Evolutionary conservation across 306 rosid genomes (phyloP).

Genomic region (Pueraria montana): DNA sequence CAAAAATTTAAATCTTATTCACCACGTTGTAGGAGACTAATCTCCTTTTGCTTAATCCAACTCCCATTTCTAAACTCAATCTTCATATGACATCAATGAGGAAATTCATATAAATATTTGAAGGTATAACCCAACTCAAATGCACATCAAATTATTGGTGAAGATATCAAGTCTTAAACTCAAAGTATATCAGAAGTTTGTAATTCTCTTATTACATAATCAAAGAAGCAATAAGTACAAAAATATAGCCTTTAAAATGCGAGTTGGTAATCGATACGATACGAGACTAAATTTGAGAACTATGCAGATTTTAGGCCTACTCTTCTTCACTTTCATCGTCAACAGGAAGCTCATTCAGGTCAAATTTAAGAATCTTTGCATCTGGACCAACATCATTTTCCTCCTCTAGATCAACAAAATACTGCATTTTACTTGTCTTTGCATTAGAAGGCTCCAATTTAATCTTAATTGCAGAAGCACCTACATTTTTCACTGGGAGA

Average conservation of each 20-base stretch:
- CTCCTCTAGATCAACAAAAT: background rate
- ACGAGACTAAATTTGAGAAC: too few relatives aligned
- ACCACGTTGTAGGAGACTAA: too few relatives aligned
- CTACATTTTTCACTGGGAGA: background rate
- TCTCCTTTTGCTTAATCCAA: too few relatives aligned
- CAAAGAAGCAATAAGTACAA: background rate
- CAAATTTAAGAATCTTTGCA: background rate
- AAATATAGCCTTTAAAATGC: background rate
- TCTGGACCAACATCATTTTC: too few relatives aligned
- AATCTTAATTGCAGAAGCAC: background rate
- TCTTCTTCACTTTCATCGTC: background rate
- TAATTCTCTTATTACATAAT: background rate
- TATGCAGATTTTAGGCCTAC: background rate
- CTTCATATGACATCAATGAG: background rate
- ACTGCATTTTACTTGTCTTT: background rate
- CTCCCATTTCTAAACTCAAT: too few relatives aligned
- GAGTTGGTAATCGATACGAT: background rate
- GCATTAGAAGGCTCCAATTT: background rate
- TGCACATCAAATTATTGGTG: background rate
- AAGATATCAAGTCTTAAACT: background rate
- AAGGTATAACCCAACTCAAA: background rate
- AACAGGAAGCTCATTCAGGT: slow-evolving; percentile 37
- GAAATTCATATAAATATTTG: background rate
- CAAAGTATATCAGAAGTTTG: background rate
- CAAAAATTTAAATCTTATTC: too few relatives aligned